phyloP scores from a whole-genome alignment of 148 eudicot species.

The Camellia sinensis region DNA sequence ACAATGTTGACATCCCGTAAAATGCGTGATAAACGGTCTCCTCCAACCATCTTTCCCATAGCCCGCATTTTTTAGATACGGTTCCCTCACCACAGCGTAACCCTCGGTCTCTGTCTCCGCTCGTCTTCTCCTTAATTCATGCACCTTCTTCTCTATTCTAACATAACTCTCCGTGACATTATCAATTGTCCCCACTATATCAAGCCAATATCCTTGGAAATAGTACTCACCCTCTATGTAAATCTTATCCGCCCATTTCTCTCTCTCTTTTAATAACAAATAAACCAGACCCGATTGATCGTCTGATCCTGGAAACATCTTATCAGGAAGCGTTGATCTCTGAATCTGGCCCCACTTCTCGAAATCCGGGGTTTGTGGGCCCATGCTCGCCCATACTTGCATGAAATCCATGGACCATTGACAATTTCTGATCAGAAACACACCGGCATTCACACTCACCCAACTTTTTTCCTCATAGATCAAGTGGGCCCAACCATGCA shows the following conservation, averaged over 20 bases:
- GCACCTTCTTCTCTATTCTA: constrained; percentile 29
- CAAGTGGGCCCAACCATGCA: constrained; percentile 50
- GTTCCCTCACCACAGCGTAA: constrained; percentile 27
- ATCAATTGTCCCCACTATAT: constrained; percentile 42
- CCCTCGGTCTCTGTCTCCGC: constrained; percentile 52
- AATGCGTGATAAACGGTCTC: constrained; percentile 72
- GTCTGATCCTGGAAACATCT: constrained; percentile 49
- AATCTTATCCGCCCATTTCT: constrained; percentile 48
- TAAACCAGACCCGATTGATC: constrained; percentile 61
- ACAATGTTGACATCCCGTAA: constrained; percentile 78
- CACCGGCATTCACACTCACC: constrained; percentile 63
- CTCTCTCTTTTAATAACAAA: constrained; percentile 37
- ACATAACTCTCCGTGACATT: constrained; percentile 19
- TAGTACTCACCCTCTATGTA: constrained; percentile 47
- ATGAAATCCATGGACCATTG: constrained; percentile 66
- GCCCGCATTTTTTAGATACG: constrained; percentile 22
- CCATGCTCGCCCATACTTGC: constrained; percentile 50
- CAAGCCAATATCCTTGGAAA: constrained; percentile 64
- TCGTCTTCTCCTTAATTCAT: constrained; percentile 34
- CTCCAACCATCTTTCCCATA: constrained; percentile 20
- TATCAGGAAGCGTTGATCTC: constrained; percentile 36
- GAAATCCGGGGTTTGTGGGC: constrained; percentile 48
- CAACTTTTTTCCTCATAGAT: constrained; percentile 45
- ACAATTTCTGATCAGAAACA: constrained; percentile 58
- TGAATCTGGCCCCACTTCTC: constrained; percentile 45